These are phyloP conservation scores for Saccharomyces hybrid DNA, from an alignment of 1,139 yeast genomes.

Conservation along the genomic window DNA sequence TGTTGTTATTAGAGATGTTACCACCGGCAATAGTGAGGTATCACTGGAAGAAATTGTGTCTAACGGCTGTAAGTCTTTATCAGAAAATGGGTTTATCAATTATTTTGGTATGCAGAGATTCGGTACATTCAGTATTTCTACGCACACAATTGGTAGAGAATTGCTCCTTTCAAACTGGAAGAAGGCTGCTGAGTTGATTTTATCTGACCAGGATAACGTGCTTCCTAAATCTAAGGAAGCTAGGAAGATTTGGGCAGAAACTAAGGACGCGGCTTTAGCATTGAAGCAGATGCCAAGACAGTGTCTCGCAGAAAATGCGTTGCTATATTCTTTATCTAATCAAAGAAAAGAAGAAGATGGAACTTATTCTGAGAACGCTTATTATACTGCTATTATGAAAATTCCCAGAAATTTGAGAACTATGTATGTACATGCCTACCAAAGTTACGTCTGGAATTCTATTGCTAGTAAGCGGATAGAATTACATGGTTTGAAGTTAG, in stretches of 20 bases:
- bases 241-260: constrained; percentile 71
- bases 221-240: constrained; percentile 78
- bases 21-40: constrained; percentile 21
- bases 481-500: constrained; percentile 58
- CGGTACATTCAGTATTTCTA: constrained; percentile 89
- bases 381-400: constrained; percentile 76
- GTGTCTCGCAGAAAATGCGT: constrained; percentile 75
- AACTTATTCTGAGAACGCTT: constrained; percentile 42
- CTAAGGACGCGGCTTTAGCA: constrained; percentile 58
- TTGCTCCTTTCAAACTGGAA: constrained; percentile 71
- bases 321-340: constrained; percentile 52
- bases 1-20: constrained; percentile 72
- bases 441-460: constrained; percentile 87
- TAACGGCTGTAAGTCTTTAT: constrained; percentile 50
- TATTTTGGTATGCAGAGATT: constrained; percentile 97
- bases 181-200: constrained; percentile 64
- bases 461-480: constrained; percentile 75
- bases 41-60: constrained; percentile 38
- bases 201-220: constrained; percentile 79
- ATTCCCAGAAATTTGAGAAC: constrained; percentile 87
- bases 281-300: constrained; percentile 73
- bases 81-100: constrained; percentile 72
- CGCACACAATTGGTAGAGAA: constrained; percentile 74
- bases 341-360: constrained; percentile 40
- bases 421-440: constrained; percentile 97